Base-by-base conservation (phyloP, 345 rosid genomes). In the Euphorbia pulcherrima region DNA sequence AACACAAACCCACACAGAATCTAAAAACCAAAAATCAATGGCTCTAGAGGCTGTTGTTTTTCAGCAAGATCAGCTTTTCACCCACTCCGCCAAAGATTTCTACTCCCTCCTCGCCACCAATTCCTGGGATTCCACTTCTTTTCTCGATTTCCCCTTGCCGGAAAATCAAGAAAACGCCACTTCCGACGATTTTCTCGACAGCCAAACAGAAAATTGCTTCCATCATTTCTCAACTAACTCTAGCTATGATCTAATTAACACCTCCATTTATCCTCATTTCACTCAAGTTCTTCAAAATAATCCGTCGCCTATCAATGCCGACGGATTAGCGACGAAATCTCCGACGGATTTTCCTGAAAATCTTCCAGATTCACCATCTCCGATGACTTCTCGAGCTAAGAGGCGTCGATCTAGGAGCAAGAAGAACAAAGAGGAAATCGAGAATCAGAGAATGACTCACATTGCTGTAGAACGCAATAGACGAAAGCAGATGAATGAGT, bases 401-500 rank as follows among this genome's bases (percentile, higher is more conserved):
- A 72, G 96, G 68, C 83, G 92, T 18, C 84, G 96, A 35, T 64
- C 86, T 33, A 87, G 84, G 80, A 82, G 74, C 33, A 74, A 75
- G 59, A 90, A 86, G 77, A 90, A 89, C 83, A 84, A 82, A 72
- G 96, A 88, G 69, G 97, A 93, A n/a, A 84, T 86, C 30, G 88
- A 83, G 84, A 86, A 82, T 53, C 97, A 93, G 74, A 90, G 98
- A 79, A 90, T 87, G 95, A 85, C 92, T 64, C 98, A 93, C 90
- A 93, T 93, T 89, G 91, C 97, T 6, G 97, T 93, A 3, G 97
- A 93, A 80, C 88, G 98, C n/a, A 93, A 93, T 65, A 72, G 98
- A 37, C 82, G 98, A 68, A 93, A 87, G 82, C 92, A 87, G 62
- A 93, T 90, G 98, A 93, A 93, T 70, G 94, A 89, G 64, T 84